Conservation (phyloP, 2,329 filamentous ascomycete genomes). For the Colletotrichum sansevieriae region DNA sequence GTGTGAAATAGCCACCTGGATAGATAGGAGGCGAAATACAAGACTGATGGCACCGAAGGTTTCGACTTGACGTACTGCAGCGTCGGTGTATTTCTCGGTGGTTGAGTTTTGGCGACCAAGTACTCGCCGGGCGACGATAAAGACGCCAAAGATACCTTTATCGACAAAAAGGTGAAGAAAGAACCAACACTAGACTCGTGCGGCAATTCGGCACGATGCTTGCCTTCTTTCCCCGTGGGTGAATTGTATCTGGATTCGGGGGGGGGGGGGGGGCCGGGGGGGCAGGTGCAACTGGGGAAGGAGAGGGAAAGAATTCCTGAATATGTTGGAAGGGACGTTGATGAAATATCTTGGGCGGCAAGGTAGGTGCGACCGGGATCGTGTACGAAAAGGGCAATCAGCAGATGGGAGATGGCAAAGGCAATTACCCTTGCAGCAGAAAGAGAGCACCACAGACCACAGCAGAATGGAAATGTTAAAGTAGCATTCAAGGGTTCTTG, state of each 20-base stretch:
- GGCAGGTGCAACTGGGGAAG: constrained; percentile 26
- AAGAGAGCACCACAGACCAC: background rate
- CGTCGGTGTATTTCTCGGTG: constrained; percentile 31
- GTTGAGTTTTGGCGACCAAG: background rate
- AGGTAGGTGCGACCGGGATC: constrained; percentile 11
- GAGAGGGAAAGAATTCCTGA: constrained; percentile 18
- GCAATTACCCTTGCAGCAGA: constrained; percentile 13
- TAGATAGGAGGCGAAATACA: background rate
- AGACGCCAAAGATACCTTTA: background rate
- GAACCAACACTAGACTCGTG: background rate
- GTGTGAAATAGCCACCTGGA: background rate
- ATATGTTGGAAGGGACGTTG: constrained; percentile 7
- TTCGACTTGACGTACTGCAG: constrained; percentile 2
- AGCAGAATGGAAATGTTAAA: constrained; percentile 19
- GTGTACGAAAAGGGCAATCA: background rate
- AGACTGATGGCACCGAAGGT: background rate
- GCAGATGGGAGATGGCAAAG: constrained; percentile 24
- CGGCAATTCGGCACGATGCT: background rate
- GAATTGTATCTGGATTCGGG: background rate
- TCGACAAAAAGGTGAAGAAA: background rate
- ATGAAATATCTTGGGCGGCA: constrained; percentile 37
- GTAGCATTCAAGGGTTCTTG: background rate
- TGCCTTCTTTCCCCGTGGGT: constrained; percentile 24
- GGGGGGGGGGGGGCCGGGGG: too few species aligned
- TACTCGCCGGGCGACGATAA: too few species aligned